These are phyloP conservation scores for Pichia phayaonensis DNA, from an alignment of 805 yeast species.

Conservation along the genomic window DNA sequence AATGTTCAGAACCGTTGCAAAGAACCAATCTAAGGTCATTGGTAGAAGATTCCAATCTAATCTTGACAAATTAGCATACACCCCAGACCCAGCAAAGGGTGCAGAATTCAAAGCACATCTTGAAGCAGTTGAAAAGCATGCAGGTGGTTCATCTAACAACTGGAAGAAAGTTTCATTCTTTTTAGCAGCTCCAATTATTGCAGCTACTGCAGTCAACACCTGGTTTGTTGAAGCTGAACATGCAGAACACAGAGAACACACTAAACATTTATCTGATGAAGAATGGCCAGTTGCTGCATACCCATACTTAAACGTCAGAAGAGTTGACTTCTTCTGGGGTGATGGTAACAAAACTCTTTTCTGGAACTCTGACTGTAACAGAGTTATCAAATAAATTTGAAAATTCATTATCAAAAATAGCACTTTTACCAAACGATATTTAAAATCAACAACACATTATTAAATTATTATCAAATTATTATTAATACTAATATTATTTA, in stretches of 20 bases:
- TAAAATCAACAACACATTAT: background rate
- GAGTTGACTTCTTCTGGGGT: slow-evolving; percentile 94
- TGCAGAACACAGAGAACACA: slow-evolving; percentile 81
- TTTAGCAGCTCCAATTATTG: slow-evolving; percentile 78
- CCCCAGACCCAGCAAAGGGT: slow-evolving; percentile 55
- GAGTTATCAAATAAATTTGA: slow-evolving; percentile 46
- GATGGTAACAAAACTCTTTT: slow-evolving; percentile 95
- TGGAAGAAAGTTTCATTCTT: slow-evolving; percentile 83
- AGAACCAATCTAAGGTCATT: slow-evolving; percentile 21
- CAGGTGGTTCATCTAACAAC: slow-evolving; percentile 60
- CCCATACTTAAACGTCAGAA: slow-evolving; percentile 87
- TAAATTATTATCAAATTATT: background rate
- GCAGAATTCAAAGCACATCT: slow-evolving; percentile 55
- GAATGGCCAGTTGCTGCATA: slow-evolving; percentile 83
- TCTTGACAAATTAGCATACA: slow-evolving; percentile 36
- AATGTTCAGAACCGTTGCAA: slow-evolving; percentile 40
- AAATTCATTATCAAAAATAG: background rate
- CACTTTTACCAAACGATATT: background rate
- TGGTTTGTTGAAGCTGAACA: slow-evolving; percentile 79
- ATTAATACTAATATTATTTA: background rate
- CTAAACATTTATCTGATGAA: slow-evolving; percentile 67
- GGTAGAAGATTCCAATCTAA: slow-evolving; percentile 29
- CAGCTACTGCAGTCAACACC: slow-evolving; percentile 71
- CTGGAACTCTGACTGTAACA: slow-evolving; percentile 92
- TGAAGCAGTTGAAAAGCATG: slow-evolving; percentile 71